Evolutionary conservation across 2,329 filamentous ascomycete species (phyloP).

Genomic region (Clonostachys chloroleuca): DNA sequence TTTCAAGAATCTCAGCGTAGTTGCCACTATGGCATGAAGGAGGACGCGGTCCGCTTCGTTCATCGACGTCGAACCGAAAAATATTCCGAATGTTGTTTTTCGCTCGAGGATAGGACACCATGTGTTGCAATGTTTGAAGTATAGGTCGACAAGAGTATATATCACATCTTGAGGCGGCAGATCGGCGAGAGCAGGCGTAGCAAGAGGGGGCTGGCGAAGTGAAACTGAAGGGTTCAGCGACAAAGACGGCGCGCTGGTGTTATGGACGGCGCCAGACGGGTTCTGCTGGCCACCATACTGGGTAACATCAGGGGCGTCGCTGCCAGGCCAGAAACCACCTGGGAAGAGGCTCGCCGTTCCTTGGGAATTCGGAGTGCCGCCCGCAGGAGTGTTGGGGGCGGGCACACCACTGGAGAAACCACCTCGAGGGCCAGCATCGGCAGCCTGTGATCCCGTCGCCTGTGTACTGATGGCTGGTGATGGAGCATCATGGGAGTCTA

Average conservation of each 20-base stretch:
- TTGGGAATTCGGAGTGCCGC: slow-evolving; percentile 5
- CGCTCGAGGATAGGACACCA: slow-evolving; percentile 46
- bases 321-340: slow-evolving; percentile 3
- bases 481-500: slow-evolving; percentile 16
- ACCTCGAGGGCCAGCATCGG: background rate
- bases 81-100: slow-evolving; percentile 30
- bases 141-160: slow-evolving; percentile 55
- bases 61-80: slow-evolving; percentile 33
- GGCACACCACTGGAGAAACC: background rate
- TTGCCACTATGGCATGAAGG: slow-evolving; percentile 37
- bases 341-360: background rate
- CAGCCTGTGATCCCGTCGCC: slow-evolving; percentile 15
- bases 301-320: slow-evolving; percentile 2
- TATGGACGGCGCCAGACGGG: background rate
- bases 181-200: slow-evolving; percentile 22
- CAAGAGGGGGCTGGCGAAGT: background rate
- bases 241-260: background rate
- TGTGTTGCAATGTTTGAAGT: slow-evolving; percentile 61
- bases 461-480: slow-evolving; percentile 30
- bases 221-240: background rate
- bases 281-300: slow-evolving; percentile 1
- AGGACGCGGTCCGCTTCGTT: slow-evolving; percentile 31
- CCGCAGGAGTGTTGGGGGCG: slow-evolving; percentile 1
- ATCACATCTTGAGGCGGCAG: slow-evolving; percentile 57
- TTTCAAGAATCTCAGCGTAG: slow-evolving; percentile 33